Evolutionary conservation across 139 green algal genomes (phyloP).

Genomic region (Chlorella vulgaris): DNA sequence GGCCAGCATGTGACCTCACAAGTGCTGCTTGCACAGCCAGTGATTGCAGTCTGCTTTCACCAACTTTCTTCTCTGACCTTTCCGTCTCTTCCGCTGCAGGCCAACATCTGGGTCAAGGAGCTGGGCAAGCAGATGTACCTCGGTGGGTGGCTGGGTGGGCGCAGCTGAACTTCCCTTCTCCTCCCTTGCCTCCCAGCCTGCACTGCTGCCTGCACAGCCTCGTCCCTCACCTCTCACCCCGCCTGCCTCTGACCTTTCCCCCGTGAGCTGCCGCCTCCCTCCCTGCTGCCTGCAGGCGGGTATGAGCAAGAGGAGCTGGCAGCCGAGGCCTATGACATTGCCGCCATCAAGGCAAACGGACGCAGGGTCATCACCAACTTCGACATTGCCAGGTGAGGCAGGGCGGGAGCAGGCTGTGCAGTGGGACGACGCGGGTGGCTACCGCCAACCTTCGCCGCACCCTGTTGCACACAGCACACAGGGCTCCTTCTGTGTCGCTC

Average conservation of each 20-base stretch:
- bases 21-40: neutral
- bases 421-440: no score
- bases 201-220: neutral
- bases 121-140: constrained; percentile 77
- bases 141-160: constrained; percentile 12
- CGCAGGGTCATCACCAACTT: constrained; percentile 74
- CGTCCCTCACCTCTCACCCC: neutral
- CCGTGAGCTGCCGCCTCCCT: neutral
- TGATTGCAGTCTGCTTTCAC: neutral
- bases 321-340: constrained; percentile 91
- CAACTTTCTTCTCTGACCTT: neutral
- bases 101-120: constrained; percentile 91
- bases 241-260: neutral
- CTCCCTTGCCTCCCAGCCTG: no score
- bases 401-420: no score
- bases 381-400: no score
- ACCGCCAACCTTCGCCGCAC: no score
- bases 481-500: no score
- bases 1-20: neutral
- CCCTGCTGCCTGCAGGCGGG: neutral
- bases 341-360: constrained; percentile 84
- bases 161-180: no score
- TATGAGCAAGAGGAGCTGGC: constrained; percentile 83
- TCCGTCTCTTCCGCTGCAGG: neutral
- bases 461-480: no score